Percentiles rank a stretch among this genome's conserved stretches.
Conservation (phyloP, 1,284 basidiomycete genomes). For the Mrakiaceae sp. region DNA sequence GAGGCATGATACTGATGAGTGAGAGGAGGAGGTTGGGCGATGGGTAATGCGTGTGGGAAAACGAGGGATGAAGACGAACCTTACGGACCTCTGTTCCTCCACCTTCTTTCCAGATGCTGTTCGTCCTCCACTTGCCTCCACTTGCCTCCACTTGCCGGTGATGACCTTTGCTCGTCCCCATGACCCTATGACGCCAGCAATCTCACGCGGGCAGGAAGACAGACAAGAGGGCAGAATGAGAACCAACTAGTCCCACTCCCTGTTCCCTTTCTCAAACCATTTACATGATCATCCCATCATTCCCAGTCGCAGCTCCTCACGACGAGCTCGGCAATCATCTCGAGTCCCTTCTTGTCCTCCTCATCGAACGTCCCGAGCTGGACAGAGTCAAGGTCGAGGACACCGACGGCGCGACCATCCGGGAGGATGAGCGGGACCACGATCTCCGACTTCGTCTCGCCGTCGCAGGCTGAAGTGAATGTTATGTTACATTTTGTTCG, state of each 20-base stretch:
- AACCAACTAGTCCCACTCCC: background rate
- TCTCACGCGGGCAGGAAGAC: background rate
- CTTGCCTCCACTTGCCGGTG: no score
- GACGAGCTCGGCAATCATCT: slow-evolving; percentile 55
- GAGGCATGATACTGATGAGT: no score
- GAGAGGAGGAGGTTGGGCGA: no score
- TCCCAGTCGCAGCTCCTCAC: slow-evolving; percentile 26
- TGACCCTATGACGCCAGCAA: background rate
- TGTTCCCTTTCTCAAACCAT: no score
- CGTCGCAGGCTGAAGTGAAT: slow-evolving; percentile 54
- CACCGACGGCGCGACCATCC: slow-evolving; percentile 47
- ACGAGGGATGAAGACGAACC: no score
- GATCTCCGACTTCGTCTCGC: slow-evolving; percentile 72
- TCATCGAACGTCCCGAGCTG: slow-evolving; percentile 57
- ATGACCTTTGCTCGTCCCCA: background rate
- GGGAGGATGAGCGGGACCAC: slow-evolving; percentile 53
- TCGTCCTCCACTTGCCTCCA: no score
- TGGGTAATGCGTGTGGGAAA: no score
- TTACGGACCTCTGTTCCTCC: no score
- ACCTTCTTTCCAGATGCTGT: no score
- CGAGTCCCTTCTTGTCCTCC: slow-evolving; percentile 59
- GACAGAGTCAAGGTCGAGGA: slow-evolving; percentile 75
- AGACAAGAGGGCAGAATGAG: background rate
- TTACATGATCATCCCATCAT: background rate
- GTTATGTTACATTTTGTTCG: background rate